Conservation (phyloP, 2,329 filamentous ascomycete species). For the Clonostachys chloroleuca region DNA sequence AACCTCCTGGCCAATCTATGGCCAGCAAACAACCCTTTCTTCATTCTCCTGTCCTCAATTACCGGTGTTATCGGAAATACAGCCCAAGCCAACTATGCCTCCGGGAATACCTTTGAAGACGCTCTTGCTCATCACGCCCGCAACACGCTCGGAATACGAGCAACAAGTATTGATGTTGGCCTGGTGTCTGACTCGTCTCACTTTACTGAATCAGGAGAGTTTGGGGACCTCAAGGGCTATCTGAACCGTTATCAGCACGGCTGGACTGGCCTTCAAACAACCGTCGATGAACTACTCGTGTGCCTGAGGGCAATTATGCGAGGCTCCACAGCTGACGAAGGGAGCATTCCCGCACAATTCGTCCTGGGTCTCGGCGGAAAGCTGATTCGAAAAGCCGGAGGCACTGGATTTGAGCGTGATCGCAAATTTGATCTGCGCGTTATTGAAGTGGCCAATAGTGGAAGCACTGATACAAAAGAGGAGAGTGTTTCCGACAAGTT, state of each 20-base stretch:
- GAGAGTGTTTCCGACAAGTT: background rate
- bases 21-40: slow-evolving; percentile 4
- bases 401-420: slow-evolving; percentile 1
- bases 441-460: background rate
- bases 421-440: slow-evolving; percentile 3
- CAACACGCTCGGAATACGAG: background rate
- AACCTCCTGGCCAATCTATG: slow-evolving; percentile 6
- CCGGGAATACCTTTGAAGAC: slow-evolving; percentile 10
- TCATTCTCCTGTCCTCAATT: slow-evolving; percentile 10
- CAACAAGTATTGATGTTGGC: slow-evolving; percentile 6
- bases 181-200: slow-evolving; percentile 8
- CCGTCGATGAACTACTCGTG: background rate
- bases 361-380: slow-evolving; percentile 4
- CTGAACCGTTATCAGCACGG: slow-evolving; percentile 5
- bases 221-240: slow-evolving; percentile 6
- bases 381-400: background rate
- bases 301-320: slow-evolving; percentile 3
- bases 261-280: slow-evolving; percentile 1
- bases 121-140: slow-evolving; percentile 5
- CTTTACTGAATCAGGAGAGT: slow-evolving; percentile 5
- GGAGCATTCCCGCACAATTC: slow-evolving; percentile 1
- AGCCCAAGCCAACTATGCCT: slow-evolving; percentile 8
- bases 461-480: background rate
- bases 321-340: background rate
- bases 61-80: slow-evolving; percentile 8